These are phyloP conservation scores for Aspergillus cristatus DNA, from an alignment of 495 filamentous ascomycete species.

Conservation along the genomic window DNA sequence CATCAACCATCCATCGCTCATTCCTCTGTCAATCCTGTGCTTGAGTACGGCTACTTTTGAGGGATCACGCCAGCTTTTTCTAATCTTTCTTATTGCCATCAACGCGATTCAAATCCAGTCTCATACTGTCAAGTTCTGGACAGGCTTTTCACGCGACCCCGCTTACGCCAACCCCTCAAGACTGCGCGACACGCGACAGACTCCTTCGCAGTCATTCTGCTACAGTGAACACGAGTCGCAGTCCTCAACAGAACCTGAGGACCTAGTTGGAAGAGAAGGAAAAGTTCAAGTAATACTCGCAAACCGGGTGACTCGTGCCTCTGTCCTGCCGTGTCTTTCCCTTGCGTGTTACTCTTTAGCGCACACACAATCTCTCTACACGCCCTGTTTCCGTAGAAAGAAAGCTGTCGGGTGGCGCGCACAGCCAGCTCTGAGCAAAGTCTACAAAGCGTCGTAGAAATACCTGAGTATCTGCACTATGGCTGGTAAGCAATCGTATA, in stretches of 20 bases:
- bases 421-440: constrained; percentile 11
- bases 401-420: constrained; percentile 22
- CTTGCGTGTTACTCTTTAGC: constrained; percentile 38
- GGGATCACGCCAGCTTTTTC: neutral
- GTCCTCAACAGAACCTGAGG: constrained; percentile 9
- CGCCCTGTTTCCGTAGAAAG: constrained; percentile 36
- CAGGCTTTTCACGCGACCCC: constrained; percentile 25
- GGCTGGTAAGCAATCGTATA: constrained; percentile 41
- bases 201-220: no score
- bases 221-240: constrained; percentile 3
- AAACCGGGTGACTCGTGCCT: constrained; percentile 22
- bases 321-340: constrained; percentile 22
- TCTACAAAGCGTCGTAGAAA: constrained; percentile 31
- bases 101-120: neutral
- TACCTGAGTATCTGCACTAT: constrained; percentile 24
- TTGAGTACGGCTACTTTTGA: neutral
- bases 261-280: constrained; percentile 11
- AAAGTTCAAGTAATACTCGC: constrained; percentile 31
- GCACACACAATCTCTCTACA: no score
- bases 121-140: neutral
- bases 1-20: constrained; percentile 3
- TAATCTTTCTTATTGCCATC: neutral
- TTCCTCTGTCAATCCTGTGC: constrained; percentile 9
- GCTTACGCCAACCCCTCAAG: constrained; percentile 20
- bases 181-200: constrained; percentile 7